Conservation (phyloP, 2,329 filamentous ascomycete species). For the Venturiaceae sp. region DNA sequence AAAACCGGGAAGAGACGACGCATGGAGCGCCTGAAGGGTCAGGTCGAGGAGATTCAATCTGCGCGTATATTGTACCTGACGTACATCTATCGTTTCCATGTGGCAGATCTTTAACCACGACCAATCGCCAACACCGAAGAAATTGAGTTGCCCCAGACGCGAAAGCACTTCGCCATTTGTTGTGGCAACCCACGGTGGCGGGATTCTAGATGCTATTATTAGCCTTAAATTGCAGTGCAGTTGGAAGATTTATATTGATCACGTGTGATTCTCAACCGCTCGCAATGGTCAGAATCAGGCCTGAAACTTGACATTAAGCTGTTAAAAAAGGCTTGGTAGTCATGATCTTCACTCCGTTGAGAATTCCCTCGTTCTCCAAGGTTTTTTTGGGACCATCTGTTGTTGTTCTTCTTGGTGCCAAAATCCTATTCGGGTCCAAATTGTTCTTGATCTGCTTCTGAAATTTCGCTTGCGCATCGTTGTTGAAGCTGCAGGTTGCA, state of each 20-base stretch:
- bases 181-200: background rate
- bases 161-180: background rate
- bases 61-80: background rate
- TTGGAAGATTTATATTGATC: background rate
- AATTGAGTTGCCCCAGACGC: background rate
- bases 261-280: background rate
- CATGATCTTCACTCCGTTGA: background rate
- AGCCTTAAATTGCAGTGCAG: background rate
- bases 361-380: background rate
- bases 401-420: constrained; percentile 36
- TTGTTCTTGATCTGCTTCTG: constrained; percentile 37
- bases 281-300: too few relatives aligned
- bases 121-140: background rate
- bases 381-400: constrained; percentile 30
- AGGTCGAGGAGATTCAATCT: background rate
- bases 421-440: constrained; percentile 37
- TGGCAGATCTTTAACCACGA: background rate
- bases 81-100: background rate
- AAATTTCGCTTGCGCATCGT: constrained; percentile 30
- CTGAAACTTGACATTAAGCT: background rate
- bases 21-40: background rate
- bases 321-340: background rate
- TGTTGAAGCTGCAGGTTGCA: constrained; percentile 32
- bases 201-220: background rate
- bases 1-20: background rate